Evolutionary conservation across 2,329 filamentous ascomycete genomes (phyloP).

Genomic region (Sclerotinia borealis): DNA sequence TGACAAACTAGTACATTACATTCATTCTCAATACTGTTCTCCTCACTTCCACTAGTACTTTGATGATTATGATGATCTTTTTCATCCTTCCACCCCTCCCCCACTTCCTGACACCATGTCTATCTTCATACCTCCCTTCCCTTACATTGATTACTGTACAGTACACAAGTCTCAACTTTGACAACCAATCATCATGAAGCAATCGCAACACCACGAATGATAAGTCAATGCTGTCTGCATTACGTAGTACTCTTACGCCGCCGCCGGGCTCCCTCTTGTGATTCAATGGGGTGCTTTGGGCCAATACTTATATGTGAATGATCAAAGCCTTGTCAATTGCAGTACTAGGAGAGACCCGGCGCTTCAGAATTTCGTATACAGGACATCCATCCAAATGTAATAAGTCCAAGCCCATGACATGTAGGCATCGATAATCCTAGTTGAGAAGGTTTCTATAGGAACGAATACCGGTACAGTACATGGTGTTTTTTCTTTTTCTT

Average conservation of each 20-base stretch:
- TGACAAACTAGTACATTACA: too few relatives aligned
- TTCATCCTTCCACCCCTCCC: not conserved
- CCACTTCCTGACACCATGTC: not conserved
- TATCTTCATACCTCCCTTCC: constrained; percentile 1
- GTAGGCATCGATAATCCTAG: constrained; percentile 8
- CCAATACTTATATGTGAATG: constrained; percentile 4
- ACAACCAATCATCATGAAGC: constrained; percentile 1
- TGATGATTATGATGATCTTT: not conserved
- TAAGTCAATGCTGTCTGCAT: constrained; percentile 4
- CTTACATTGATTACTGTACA: not conserved
- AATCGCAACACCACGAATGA: not conserved
- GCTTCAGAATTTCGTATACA: not conserved
- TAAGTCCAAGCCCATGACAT: not conserved
- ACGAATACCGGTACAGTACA: not conserved
- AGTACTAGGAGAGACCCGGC: constrained; percentile 1
- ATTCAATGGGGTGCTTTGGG: not conserved
- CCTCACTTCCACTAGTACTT: not conserved
- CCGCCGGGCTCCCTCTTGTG: constrained; percentile 1
- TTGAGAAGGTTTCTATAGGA: not conserved
- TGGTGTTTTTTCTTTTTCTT: not conserved
- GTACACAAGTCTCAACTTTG: constrained; percentile 8
- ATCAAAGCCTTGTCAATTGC: constrained; percentile 7
- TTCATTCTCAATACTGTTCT: not conserved
- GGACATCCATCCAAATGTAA: not conserved
- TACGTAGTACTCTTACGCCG: constrained; percentile 7